Evolutionary conservation across 805 yeast species (phyloP), one percentile per base, ranked within the genome.

Genomic region (Kuraishia cidri): DNA sequence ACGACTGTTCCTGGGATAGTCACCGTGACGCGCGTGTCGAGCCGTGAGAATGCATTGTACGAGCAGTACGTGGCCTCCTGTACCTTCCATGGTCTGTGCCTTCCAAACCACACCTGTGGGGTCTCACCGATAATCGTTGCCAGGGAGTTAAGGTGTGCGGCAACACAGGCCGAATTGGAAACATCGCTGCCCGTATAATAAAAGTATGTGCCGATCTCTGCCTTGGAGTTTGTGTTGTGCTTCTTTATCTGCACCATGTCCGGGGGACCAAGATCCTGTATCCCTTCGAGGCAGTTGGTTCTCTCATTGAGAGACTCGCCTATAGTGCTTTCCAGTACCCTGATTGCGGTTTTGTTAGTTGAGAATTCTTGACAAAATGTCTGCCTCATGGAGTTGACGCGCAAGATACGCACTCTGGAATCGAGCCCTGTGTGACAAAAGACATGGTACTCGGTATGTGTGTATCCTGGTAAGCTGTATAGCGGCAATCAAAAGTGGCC

Each of bases 101-200:
- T 84, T 10, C 88, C 87, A 58, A 81, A 83, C 94, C 94, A 83
- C 29, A 71, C 60, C 51, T 83, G 94, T 5, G 76, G 74, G 21
- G 71, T 59, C 37, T 70, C 74, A 10, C 64, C 60, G 20, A 83
- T 75, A 24, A 77, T 61, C 34, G 72, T 81, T 22, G 86, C 79
- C 41, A 83, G 52, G 5, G 74, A 69, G 49, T 80, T 82, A 36
- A 82, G 57, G 36, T 76, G 75, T 2, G 87, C 87, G 8, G 90
- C 88, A 34, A 83, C 75, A 2, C 87, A 70, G 1, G 92, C 83
- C 11, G 85, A 72, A 45, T 75, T 79, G 16, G 85, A 75, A 13
- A 82, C 78, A 47, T 83, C 90, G 2, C 77, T 66, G 5, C 94
- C 94, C 1, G 84, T 70, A 43, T 72, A 76, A 52, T 83, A 82